These are phyloP conservation scores for Backusella tarrabulga DNA, from an alignment of 192 early-diverging fungal species.

Conservation along the genomic window DNA sequence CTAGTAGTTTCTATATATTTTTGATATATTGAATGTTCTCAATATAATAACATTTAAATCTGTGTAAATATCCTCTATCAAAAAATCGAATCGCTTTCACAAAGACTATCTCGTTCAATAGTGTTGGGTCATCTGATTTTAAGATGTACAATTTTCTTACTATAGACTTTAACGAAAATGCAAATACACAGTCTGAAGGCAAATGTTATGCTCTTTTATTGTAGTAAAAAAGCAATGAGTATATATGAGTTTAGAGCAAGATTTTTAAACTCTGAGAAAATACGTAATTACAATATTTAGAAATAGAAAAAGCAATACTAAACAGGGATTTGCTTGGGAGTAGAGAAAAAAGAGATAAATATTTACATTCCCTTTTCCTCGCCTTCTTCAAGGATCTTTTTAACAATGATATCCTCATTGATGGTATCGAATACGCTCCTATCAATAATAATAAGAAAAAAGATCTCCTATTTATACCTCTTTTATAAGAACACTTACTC, in stretches of 20 bases:
- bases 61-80: no score
- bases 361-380: constrained; percentile 23
- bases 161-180: no score
- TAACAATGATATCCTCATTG: constrained; percentile 29
- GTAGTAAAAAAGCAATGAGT: no score
- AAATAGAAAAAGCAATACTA: not conserved
- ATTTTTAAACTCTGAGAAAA: not conserved
- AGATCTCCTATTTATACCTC: not conserved
- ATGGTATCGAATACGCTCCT: constrained; percentile 29
- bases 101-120: no score
- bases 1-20: no score
- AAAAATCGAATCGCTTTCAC: no score
- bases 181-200: no score
- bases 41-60: no score
- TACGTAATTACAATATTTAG: not conserved
- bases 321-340: not conserved
- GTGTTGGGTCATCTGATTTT: no score
- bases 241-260: not conserved
- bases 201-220: not conserved
- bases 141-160: no score
- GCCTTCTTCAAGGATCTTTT: constrained; percentile 33
- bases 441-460: not conserved
- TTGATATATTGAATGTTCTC: no score
- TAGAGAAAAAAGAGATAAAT: not conserved
- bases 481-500: not conserved